A percentile compares a stretch with the other conserved stretches of the same genome.
These are phyloP conservation scores for Rhizopus sp. DNA, from an alignment of 371 early-diverging fungal species.

Conservation along the genomic window DNA sequence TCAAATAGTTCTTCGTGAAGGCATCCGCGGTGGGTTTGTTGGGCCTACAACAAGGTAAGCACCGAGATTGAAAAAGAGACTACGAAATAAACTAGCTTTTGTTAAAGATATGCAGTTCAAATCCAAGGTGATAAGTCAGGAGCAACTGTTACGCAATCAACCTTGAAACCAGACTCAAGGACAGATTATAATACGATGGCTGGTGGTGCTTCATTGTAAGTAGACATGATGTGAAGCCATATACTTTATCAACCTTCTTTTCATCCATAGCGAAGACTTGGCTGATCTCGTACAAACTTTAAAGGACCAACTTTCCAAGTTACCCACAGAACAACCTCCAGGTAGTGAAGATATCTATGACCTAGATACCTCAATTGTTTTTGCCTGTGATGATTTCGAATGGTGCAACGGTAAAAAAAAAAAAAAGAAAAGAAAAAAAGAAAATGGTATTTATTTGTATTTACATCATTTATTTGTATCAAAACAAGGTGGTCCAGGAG, in stretches of 20 bases:
- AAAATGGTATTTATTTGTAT: constrained; percentile 5
- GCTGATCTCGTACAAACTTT: constrained; percentile 14
- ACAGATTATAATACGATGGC: constrained; percentile 32
- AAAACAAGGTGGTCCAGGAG: constrained; percentile 42
- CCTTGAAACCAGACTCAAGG: constrained; percentile 34
- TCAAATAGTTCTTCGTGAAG: constrained; percentile 43
- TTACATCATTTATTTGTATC: constrained; percentile 1
- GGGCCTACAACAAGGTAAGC: constrained; percentile 44
- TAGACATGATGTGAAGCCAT: background rate
- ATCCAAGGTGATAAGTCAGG: constrained; percentile 37
- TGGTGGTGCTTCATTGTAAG: constrained; percentile 36
- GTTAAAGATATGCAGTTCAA: constrained; percentile 37
- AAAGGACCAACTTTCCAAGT: constrained; percentile 21
- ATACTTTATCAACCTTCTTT: constrained; percentile 6
- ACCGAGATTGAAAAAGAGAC: background rate
- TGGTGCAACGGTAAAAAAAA: constrained; percentile 46
- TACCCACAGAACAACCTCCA: constrained; percentile 46
- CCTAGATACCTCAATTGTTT: constrained; percentile 39
- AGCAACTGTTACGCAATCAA: constrained; percentile 35
- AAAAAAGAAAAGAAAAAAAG: constrained; percentile 1
- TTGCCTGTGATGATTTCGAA: constrained; percentile 44
- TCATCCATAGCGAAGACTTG: constrained; percentile 18
- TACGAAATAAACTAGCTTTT: background rate
- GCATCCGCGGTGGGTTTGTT: constrained; percentile 48
- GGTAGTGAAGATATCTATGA: constrained; percentile 59